Conservation (phyloP, 1,284 basidiomycete genomes). For the Phlebopus sp. region DNA sequence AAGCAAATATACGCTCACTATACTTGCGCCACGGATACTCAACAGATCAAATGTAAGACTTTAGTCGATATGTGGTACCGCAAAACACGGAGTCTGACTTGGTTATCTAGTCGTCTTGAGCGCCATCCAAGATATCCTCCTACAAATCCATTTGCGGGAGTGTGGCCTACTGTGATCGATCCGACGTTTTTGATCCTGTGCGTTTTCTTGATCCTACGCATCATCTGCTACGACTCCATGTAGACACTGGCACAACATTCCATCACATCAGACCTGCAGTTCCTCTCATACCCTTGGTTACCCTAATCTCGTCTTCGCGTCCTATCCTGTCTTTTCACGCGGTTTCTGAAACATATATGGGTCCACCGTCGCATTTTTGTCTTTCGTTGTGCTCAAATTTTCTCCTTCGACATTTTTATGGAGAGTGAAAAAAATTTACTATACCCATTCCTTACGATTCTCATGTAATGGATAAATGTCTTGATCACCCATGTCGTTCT, state of each 20-base stretch:
- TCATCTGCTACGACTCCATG: constrained; percentile 26
- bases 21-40: constrained; percentile 87
- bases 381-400: constrained; percentile 1
- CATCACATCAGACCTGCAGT: constrained; percentile 23
- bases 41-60: constrained; percentile 80
- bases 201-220: constrained; percentile 17
- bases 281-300: constrained; percentile 22
- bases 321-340: constrained; percentile 3
- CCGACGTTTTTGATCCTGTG: constrained; percentile 1
- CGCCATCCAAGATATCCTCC: constrained; percentile 79
- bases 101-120: constrained; percentile 64
- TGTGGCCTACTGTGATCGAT: constrained; percentile 70
- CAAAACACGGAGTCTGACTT: constrained; percentile 1
- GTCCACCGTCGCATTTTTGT: constrained; percentile 10
- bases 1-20: constrained; percentile 90
- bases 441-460: constrained; percentile 34
- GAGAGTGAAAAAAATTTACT: constrained; percentile 26
- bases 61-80: background rate
- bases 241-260: constrained; percentile 20
- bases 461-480: constrained; percentile 28
- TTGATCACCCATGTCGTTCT: constrained; percentile 11
- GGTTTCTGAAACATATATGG: constrained; percentile 9
- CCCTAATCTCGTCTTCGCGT: constrained; percentile 5
- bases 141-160: constrained; percentile 82
- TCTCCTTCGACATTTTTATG: constrained; percentile 2